These are phyloP conservation scores for Colletotrichum orchidophilum DNA, from an alignment of 2,329 filamentous ascomycete species.

Conservation along the genomic window DNA sequence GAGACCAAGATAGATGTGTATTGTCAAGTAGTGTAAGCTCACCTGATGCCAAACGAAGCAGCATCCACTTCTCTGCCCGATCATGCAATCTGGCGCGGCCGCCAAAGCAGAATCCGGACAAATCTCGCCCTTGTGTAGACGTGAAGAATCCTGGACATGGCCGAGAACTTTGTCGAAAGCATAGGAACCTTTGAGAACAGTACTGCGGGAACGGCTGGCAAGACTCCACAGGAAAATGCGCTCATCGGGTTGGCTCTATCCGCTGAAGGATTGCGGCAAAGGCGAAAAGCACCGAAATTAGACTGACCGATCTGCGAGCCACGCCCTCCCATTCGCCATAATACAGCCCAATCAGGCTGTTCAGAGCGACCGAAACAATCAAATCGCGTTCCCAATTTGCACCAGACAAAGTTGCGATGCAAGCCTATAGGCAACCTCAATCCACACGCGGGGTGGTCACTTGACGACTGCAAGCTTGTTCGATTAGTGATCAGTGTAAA, in stretches of 20 bases:
- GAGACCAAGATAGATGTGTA: not conserved
- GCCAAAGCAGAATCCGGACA: not conserved
- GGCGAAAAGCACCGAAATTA: not conserved
- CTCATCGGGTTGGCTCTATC: not conserved
- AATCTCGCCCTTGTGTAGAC: not conserved
- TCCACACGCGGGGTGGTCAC: not conserved
- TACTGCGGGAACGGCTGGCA: not conserved
- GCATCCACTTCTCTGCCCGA: not conserved
- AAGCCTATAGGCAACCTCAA: not conserved
- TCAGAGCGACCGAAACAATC: not conserved
- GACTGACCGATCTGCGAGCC: not conserved
- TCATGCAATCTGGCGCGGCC: not conserved
- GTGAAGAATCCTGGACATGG: not conserved
- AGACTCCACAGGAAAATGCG: not conserved
- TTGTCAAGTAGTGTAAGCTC: conserved; percentile 12
- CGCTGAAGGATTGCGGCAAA: conserved; percentile 7
- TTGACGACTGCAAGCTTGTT: not conserved
- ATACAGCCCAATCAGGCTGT: not conserved
- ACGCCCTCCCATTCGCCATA: conserved; percentile 4
- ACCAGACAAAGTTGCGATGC: not conserved
- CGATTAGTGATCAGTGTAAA: not conserved
- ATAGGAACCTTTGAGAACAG: not conserved
- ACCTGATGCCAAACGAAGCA: not conserved
- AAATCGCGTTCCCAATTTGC: not conserved
- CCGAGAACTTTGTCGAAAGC: not conserved